Evolutionary conservation across 2,329 filamentous ascomycete species (phyloP).

Genomic region (Curvularia sp.): DNA sequence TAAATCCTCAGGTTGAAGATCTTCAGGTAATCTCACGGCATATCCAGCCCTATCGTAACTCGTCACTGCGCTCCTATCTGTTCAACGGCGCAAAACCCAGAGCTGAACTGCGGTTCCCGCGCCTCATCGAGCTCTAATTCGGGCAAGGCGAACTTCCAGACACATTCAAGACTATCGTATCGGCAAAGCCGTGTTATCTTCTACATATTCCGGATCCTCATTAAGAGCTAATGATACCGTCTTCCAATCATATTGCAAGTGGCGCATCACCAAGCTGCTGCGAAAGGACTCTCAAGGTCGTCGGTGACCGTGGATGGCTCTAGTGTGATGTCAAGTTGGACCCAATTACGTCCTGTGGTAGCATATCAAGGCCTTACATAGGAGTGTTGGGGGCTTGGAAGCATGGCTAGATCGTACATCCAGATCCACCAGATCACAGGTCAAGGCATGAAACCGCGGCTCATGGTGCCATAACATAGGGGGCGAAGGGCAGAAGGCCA

Average conservation of each 20-base stretch:
- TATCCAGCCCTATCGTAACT: not conserved
- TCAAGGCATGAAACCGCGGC: not conserved
- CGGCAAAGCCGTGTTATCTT: not conserved
- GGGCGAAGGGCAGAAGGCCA: not conserved
- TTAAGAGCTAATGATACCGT: not conserved
- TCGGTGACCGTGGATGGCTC: not conserved
- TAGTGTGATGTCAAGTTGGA: not conserved
- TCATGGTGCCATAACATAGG: not conserved
- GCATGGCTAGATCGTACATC: not conserved
- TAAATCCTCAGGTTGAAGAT: not conserved
- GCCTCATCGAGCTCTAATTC: not conserved
- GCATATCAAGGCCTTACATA: not conserved
- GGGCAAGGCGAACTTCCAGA: not conserved
- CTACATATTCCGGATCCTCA: not conserved
- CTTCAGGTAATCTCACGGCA: not conserved
- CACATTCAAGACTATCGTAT: not conserved
- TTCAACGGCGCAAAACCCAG: not conserved
- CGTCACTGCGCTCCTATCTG: not conserved
- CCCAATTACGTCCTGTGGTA: not conserved
- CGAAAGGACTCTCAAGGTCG: not conserved
- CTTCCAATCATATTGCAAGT: not conserved
- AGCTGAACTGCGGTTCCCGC: not conserved
- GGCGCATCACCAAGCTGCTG: not conserved
- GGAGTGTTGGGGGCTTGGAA: not conserved
- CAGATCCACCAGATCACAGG: not conserved